Evolutionary conservation across 441 rosid genomes (phyloP).

Genomic region (Isatis lusitanica): DNA sequence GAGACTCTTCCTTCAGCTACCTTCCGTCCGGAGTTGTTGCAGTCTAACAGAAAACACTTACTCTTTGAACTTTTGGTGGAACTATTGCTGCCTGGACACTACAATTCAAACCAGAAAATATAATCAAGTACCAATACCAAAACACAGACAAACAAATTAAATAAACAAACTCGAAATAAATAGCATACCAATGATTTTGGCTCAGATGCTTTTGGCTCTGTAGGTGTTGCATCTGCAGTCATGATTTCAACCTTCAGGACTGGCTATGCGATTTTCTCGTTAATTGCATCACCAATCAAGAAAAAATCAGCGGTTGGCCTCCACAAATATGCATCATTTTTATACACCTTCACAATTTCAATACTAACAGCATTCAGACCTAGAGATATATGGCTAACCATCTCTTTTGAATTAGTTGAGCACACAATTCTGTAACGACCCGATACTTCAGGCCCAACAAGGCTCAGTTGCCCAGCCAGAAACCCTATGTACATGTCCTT

Average conservation of each 20-base stretch:
- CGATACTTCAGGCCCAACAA: too few species aligned
- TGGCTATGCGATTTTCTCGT: slow-evolving; percentile 2
- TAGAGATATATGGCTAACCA: neutral
- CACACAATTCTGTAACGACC: too few species aligned
- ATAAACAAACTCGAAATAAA: neutral
- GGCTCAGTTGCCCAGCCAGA: too few species aligned
- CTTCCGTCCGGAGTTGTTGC: neutral
- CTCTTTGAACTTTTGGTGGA: neutral
- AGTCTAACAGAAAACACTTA: neutral
- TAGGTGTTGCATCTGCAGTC: neutral
- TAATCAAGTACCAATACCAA: neutral
- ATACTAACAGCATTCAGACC: neutral
- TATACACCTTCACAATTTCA: neutral
- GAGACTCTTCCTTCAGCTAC: neutral
- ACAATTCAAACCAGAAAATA: neutral
- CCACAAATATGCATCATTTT: neutral
- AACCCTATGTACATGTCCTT: too few species aligned
- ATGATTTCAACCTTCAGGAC: neutral
- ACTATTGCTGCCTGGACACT: neutral
- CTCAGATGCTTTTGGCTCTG: neutral
- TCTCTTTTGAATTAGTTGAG: neutral
- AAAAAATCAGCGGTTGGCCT: neutral
- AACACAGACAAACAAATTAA: neutral
- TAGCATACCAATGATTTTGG: neutral
- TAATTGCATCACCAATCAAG: neutral